These are phyloP conservation scores for Crataegus laevigata DNA, from an alignment of 306 rosid genomes.

Conservation along the genomic window DNA sequence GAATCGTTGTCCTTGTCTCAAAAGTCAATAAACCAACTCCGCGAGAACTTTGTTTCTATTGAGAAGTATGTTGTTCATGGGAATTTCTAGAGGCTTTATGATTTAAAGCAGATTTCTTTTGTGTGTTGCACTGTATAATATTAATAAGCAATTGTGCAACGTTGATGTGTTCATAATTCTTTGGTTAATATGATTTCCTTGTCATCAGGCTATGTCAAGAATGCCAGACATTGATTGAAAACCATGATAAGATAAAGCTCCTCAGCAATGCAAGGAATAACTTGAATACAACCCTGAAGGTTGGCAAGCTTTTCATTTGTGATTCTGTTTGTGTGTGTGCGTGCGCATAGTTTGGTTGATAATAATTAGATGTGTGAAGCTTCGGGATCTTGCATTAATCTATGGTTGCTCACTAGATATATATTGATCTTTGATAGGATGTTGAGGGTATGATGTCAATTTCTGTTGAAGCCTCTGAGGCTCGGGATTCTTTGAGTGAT, in stretches of 20 bases:
- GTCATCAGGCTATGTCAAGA: conserved; percentile 76
- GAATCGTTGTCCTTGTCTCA: conserved; percentile 72
- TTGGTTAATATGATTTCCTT: conserved; percentile 25
- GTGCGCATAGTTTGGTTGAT: too few species aligned
- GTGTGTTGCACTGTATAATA: not conserved
- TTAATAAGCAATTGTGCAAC: not conserved
- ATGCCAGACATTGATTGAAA: conserved; percentile 90
- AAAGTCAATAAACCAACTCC: conserved; percentile 62
- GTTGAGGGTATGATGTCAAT: conserved; percentile 99
- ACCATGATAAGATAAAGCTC: conserved; percentile 97
- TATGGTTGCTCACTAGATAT: conserved; percentile 27
- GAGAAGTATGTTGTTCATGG: conserved; percentile 64
- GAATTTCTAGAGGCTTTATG: conserved; percentile 15
- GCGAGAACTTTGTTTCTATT: conserved; percentile 80
- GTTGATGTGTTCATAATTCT: conserved; percentile 9
- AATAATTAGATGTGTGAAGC: not conserved
- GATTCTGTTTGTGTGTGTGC: not conserved
- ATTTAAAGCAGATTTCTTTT: not conserved
- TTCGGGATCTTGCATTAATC: conserved; percentile 1
- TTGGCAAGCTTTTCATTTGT: conserved; percentile 21
- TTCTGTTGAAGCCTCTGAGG: conserved; percentile 92
- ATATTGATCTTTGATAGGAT: conserved; percentile 58
- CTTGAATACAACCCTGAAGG: conserved; percentile 91
- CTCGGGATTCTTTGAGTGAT: conserved; percentile 84
- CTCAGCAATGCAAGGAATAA: conserved; percentile 98